Evolutionary conservation across 192 early-diverging fungal species (phyloP), one percentile per base, ranked within the genome.

Genomic region (Coemansia furcata): DNA sequence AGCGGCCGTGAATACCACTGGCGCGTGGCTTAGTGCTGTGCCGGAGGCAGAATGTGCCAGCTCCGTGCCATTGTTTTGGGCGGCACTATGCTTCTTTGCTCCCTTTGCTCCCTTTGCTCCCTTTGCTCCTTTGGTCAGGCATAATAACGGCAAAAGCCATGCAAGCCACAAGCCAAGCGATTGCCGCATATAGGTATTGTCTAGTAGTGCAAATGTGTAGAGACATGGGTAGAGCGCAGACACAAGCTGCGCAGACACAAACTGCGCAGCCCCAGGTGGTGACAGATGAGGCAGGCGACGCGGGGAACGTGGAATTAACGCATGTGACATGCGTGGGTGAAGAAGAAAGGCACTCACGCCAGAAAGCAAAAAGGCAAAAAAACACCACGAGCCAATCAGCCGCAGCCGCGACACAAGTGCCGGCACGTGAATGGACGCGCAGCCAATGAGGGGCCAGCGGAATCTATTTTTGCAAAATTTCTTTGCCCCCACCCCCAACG

Each of bases 361-460:
- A 57, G 54, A 57, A 57, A 57, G 30, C 15, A 7, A 43, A 66
- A 58, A 66, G 39, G 33, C 47, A 37, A 1, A 47, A 42, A 21
- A 23, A 44, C 21, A 9, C 14, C 38, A 23, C 11, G 7, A 57
- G 57, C 76, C 76, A 78, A 78, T 78, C 76, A 69, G 14, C 30
- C 32, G 43, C 49, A 10, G 67, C 70, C 67, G 63, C 67, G 71
- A 69, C 71, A 69, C 40, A 57, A 32, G 63, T 55, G 54, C 30
- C 21, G 8, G 19, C 76, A 78, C 76, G 76, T 78, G 76, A 69
- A 78, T 39, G 7, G 10, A 35, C 17, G n/a, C 8, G 21, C 71
- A 69, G 76, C 76, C 76, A 78, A 78, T 78, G 60, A 50, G 43
- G 33, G 57, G 58, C 43, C 23, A 40, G 36, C 37, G 50, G 43